Conservation (phyloP, 2,329 filamentous ascomycete species). For the Alternaria sp. region DNA sequence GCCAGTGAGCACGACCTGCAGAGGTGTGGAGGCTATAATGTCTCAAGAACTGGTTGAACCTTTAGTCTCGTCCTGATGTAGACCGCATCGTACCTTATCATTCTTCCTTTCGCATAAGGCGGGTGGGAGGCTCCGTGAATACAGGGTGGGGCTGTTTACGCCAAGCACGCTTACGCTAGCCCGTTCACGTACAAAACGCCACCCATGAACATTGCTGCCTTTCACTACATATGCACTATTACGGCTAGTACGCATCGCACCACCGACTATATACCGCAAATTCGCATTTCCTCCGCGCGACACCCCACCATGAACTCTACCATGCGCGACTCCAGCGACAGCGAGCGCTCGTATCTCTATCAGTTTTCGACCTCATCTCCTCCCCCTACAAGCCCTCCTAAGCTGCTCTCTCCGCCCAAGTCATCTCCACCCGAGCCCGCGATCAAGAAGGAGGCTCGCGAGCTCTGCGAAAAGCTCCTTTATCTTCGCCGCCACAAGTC, state of each 20-base stretch:
- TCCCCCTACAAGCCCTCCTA: too few species aligned
- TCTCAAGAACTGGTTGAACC: not conserved
- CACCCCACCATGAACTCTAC: not conserved
- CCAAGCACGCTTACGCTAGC: not conserved
- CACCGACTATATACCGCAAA: not conserved
- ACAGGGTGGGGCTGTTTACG: not conserved
- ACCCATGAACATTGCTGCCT: not conserved
- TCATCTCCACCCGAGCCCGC: too few species aligned
- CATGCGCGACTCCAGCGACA: not conserved
- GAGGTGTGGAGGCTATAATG: not conserved
- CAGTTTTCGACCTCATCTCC: too few species aligned
- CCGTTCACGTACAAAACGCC: not conserved
- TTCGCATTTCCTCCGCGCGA: not conserved
- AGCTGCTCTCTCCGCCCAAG: too few species aligned
- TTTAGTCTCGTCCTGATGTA: not conserved
- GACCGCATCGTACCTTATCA: not conserved
- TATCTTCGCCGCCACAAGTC: too few species aligned
- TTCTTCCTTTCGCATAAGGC: not conserved
- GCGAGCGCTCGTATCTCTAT: not conserved
- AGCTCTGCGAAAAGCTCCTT: too few species aligned
- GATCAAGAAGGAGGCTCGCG: too few species aligned
- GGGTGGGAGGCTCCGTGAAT: not conserved
- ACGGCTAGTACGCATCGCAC: not conserved
- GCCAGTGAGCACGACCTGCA: not conserved
- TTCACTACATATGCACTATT: not conserved